A percentile compares a stretch with the other conserved stretches of the same genome.
Conservation (phyloP, 345 rosid species). For the Arabidopsis suecica region DNA sequence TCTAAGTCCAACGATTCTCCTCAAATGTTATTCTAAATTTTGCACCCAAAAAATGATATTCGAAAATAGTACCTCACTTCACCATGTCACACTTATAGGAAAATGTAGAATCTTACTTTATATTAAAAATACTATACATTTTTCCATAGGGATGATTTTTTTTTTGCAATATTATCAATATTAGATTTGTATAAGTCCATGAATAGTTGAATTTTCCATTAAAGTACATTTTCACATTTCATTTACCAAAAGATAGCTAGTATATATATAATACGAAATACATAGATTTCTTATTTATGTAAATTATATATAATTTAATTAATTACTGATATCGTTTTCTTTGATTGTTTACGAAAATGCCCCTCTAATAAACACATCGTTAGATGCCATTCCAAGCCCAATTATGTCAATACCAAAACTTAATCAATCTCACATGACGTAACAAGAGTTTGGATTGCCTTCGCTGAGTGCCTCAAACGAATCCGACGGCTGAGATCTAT, state of each 20-base stretch:
- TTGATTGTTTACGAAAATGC: background rate
- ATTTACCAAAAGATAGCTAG: background rate
- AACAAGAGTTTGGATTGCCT: conserved; percentile 92
- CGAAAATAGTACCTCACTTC: conserved; percentile 22
- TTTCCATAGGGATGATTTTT: background rate
- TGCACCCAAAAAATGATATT: conserved; percentile 28
- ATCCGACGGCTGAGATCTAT: conserved; percentile 55
- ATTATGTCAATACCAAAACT: conserved; percentile 22
- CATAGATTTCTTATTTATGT: background rate
- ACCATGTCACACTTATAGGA: background rate
- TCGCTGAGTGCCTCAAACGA: conserved; percentile 87
- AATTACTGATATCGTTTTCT: background rate
- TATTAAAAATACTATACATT: background rate
- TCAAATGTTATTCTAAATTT: conserved; percentile 12
- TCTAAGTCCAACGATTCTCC: conserved; percentile 35
- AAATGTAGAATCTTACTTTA: background rate
- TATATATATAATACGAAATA: background rate
- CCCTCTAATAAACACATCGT: conserved; percentile 18
- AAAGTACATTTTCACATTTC: background rate
- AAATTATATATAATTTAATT: background rate
- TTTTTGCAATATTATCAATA: too few relatives aligned
- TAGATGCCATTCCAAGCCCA: background rate
- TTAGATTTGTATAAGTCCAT: too few relatives aligned
- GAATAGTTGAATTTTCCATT: background rate
- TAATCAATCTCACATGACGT: conserved; percentile 58